Conservation (phyloP, 768 basidiomycete genomes). For the Hericium erinaceus region DNA sequence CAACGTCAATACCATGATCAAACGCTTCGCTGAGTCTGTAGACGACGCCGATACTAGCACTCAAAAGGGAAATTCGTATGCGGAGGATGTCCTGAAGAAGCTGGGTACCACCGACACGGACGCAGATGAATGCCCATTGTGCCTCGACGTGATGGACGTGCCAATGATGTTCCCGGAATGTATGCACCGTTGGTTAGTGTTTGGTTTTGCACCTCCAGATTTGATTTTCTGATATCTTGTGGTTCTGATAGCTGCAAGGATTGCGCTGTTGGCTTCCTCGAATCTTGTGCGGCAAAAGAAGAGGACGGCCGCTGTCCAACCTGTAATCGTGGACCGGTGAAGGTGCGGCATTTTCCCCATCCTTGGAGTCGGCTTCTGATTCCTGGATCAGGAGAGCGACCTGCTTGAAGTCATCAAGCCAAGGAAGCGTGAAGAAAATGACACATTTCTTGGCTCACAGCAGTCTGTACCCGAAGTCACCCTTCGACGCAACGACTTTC, state of each 20-base stretch:
- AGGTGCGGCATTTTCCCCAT: conserved; percentile 25
- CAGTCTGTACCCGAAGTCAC: conserved; percentile 35
- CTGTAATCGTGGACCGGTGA: conserved; percentile 63
- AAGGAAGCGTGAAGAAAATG: conserved; percentile 16
- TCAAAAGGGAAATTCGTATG: conserved; percentile 35
- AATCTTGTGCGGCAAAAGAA: conserved; percentile 55
- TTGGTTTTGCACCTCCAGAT: neutral
- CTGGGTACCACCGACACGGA: conserved; percentile 33
- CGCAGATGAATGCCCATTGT: conserved; percentile 65
- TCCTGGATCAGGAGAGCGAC: conserved; percentile 38
- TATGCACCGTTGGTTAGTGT: conserved; percentile 60
- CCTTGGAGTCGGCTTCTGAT: neutral
- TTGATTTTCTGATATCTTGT: neutral
- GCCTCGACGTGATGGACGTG: conserved; percentile 66
- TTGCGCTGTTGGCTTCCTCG: conserved; percentile 72
- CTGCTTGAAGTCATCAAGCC: conserved; percentile 50
- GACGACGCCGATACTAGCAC: conserved; percentile 13
- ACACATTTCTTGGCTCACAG: conserved; percentile 23
- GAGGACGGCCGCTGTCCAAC: conserved; percentile 74
- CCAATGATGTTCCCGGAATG: conserved; percentile 67
- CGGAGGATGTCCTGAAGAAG: conserved; percentile 55
- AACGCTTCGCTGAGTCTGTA: conserved; percentile 36
- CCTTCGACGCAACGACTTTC: conserved; percentile 74
- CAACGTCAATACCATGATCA: conserved; percentile 52
- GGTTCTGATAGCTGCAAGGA: conserved; percentile 65